Evolutionary conservation across 768 basidiomycete genomes (phyloP), one percentile per base, ranked within the genome.

Genomic region (Tremella fuciformis): DNA sequence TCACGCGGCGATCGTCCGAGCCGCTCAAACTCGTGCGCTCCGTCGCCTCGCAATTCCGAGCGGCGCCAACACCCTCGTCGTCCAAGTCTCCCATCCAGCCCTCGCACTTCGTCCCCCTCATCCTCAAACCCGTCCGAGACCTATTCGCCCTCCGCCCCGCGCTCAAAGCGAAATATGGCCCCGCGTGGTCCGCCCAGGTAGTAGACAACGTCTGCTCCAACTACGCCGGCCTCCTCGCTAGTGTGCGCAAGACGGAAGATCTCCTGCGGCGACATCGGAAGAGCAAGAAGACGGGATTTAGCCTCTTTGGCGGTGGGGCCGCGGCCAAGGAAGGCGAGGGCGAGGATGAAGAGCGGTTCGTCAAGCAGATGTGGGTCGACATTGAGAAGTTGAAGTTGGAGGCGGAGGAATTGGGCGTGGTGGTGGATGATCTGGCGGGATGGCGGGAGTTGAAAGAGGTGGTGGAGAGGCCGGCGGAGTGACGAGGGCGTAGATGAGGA

Each of bases 161-260:
- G 3, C 73, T 96, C 47, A 84, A 82, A 64, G 81, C 83, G 40
- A 79, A 81, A 13, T 81, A 84, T 65, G 80, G 69, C 16, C 16
- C 25, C 1, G 59, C 62, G 83, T 38, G 81, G 80, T 48, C 84
- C 1, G 34, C 52, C 9, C 47, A 84, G 44, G 82, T 91, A n/a
- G 86, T 89, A 65, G 84, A 88, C 59, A 80, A 80, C 52, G 86
- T 89, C 37, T 57, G 66, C 50, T 55, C 41, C 57, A 91, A 90
- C 69, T 96, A 94, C 75, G 84, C 87, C 13, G 82, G 83, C 56
- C 87, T 89, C 70, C 80, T 98, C 21, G 81, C 85, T 9, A 83
- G 84, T 0, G 91, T 93, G 83, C 88, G 86, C 76, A 94, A 94
- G 80, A 90, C 90, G 8, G 91, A 97, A 63, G 91, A 92, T 71